Base-by-base conservation (phyloP, 768 basidiomycete genomes). In the Ramaria sp. region DNA sequence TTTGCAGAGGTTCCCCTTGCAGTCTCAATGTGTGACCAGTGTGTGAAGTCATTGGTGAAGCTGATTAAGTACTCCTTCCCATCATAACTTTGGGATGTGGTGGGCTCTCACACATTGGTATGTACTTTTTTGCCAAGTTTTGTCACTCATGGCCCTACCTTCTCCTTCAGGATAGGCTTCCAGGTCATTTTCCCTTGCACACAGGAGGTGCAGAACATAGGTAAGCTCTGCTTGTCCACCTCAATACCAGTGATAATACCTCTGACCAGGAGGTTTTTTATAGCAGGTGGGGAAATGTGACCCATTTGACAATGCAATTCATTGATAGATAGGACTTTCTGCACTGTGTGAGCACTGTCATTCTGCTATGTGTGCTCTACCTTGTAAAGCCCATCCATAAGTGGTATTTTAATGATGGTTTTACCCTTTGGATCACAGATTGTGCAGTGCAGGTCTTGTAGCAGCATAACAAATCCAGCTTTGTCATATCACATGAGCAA, bases 41-140 rank as follows among this genome's bases (percentile, higher is more conserved):
- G n/a, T n/a, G n/a, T 57, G 27, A 63, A 0, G 56, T 68, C 64
- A 54, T 72, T 69, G 0, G 66, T 72, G 58, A 69, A 71, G 0
- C 60, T 55, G 30, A 59, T 48, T 15, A 58, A 64, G 59, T 69
- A 70, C 7, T 24, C n/a, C 77, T 75, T 78, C n/a, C n/a, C n/a
- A n/a, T n/a, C n/a, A n/a, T n/a, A n/a, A n/a, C n/a, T n/a, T n/a
- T n/a, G n/a, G n/a, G n/a, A n/a, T n/a, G n/a, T n/a, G n/a, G n/a
- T n/a, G n/a, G n/a, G n/a, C n/a, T n/a, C n/a, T n/a, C n/a, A n/a
- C n/a, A 79, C 0, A 78, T 37, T n/a, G n/a, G n/a, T n/a, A n/a
- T n/a, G n/a, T n/a, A n/a, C n/a, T n/a, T n/a, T n/a, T n/a, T n/a
- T n/a, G 57, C 79, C 72, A 1, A 0, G 61, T 57, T 47, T 70